Evolutionary conservation across 805 yeast genomes (phyloP).

Genomic region (Dipodascopsis tothii): DNA sequence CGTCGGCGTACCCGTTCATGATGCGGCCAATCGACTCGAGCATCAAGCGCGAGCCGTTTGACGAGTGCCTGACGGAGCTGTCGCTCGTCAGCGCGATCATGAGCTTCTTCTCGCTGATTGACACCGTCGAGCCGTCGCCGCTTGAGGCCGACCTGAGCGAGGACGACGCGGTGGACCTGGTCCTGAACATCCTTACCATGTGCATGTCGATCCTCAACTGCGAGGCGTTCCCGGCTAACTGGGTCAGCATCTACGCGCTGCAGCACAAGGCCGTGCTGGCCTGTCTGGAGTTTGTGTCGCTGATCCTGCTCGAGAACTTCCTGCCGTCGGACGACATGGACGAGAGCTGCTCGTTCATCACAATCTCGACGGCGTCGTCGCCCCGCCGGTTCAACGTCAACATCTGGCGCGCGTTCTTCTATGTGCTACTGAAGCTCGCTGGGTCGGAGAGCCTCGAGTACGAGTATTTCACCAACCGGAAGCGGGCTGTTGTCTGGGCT

Average conservation of each 20-base stretch:
- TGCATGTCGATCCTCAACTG: conserved; percentile 27
- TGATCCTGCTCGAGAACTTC: conserved; percentile 11
- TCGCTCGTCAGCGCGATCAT: conserved; percentile 43
- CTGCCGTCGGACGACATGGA: conserved; percentile 5
- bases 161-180: conserved; percentile 26
- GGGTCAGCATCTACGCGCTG: conserved; percentile 53
- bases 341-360: background rate
- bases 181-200: conserved; percentile 26
- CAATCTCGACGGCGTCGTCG: background rate
- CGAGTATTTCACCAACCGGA: conserved; percentile 63
- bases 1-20: conserved; percentile 53
- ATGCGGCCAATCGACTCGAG: conserved; percentile 65
- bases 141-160: conserved; percentile 21
- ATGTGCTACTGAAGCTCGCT: conserved; percentile 44
- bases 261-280: conserved; percentile 29
- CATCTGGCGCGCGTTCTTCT: conserved; percentile 27
- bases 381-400: conserved; percentile 1
- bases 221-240: conserved; percentile 41
- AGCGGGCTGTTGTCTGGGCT: conserved; percentile 59
- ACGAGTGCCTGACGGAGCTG: conserved; percentile 66
- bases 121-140: conserved; percentile 16
- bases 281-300: conserved; percentile 26
- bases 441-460: conserved; percentile 61
- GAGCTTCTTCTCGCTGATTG: conserved; percentile 26
- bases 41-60: conserved; percentile 59